Evolutionary conservation across 192 early-diverging fungal genomes (phyloP).

Genomic region (Umbelopsis isabellina): DNA sequence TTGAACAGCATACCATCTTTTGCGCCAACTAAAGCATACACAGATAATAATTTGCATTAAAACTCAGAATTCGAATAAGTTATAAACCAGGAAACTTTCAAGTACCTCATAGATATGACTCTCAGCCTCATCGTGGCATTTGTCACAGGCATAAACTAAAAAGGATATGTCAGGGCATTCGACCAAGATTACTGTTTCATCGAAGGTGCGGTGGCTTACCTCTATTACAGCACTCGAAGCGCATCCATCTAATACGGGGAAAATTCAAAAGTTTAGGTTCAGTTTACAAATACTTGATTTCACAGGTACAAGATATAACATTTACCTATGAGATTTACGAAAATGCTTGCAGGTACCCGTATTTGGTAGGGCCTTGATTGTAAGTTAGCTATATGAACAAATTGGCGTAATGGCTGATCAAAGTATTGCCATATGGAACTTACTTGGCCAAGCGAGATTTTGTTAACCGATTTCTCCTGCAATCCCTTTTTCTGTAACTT

Average conservation of each 20-base stretch:
- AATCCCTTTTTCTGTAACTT: not conserved
- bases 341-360: constrained; percentile 11
- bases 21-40: not conserved
- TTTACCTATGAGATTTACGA: constrained; percentile 12
- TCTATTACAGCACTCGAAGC: constrained; percentile 9
- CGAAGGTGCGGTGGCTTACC: not conserved
- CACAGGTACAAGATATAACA: not conserved
- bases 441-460: constrained; percentile 7
- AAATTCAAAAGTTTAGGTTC: not conserved
- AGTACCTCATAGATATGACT: constrained; percentile 1
- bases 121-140: constrained; percentile 13
- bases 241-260: not conserved
- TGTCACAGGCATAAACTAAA: constrained; percentile 12
- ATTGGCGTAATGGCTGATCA: too few relatives aligned
- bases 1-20: not conserved
- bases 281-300: not conserved
- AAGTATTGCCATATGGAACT: not conserved
- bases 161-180: not conserved
- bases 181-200: not conserved
- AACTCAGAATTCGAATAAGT: not conserved
- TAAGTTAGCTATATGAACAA: not conserved
- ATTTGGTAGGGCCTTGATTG: not conserved
- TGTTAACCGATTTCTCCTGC: constrained; percentile 2
- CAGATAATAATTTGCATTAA: not conserved
- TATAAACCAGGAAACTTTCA: not conserved